Evolutionary conservation across 495 filamentous ascomycete genomes (phyloP).

Genomic region (Hyaloscypha hepaticicola): DNA sequence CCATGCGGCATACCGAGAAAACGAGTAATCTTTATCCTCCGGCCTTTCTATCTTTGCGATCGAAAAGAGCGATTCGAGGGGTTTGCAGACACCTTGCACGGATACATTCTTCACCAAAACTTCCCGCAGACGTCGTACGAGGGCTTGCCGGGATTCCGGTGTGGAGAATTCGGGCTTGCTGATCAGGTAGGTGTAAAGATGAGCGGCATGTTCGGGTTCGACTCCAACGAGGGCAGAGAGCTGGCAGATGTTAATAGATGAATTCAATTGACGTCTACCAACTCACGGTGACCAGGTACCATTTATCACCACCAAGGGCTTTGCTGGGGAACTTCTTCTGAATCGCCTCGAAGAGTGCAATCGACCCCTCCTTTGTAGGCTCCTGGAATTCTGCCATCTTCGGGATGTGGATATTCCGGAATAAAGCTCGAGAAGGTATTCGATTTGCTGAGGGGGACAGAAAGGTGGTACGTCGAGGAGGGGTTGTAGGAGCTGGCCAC

Average conservation of each 20-base stretch:
- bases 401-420: neutral
- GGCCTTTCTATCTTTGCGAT: constrained; percentile 47
- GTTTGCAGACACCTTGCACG: constrained; percentile 54
- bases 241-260: constrained; percentile 9
- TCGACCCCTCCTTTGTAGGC: constrained; percentile 36
- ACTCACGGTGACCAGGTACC: constrained; percentile 54
- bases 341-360: constrained; percentile 47
- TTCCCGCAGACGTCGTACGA: constrained; percentile 52
- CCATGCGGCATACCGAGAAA: constrained; percentile 35
- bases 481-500: neutral
- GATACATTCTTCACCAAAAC: constrained; percentile 50
- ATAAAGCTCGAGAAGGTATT: neutral
- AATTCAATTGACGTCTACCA: neutral
- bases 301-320: constrained; percentile 50
- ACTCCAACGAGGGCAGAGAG: constrained; percentile 45
- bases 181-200: constrained; percentile 52
- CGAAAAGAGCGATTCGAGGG: constrained; percentile 48
- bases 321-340: constrained; percentile 51
- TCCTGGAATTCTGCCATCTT: constrained; percentile 27
- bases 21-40: constrained; percentile 53
- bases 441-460: neutral
- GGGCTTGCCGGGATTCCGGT: constrained; percentile 41
- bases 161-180: constrained; percentile 40
- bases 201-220: constrained; percentile 46
- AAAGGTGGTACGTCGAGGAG: neutral